Evolutionary conservation across 257 asterid genomes (phyloP).

Genomic region (Jacaranda copaia): DNA sequence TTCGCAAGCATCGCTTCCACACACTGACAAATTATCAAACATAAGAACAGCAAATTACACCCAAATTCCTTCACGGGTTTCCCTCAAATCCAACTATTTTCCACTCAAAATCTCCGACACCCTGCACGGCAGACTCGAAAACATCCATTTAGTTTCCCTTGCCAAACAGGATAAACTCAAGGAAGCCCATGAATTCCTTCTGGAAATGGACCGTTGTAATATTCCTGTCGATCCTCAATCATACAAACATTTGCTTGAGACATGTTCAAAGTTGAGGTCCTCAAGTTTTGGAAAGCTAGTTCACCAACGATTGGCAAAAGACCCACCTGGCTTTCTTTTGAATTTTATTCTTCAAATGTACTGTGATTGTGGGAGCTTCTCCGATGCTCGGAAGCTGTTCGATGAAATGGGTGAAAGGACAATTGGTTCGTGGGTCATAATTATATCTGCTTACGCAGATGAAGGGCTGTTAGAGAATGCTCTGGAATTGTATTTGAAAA

Average conservation of each 20-base stretch:
- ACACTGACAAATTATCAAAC: slow-evolving; percentile 31
- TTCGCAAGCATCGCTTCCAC: slow-evolving; percentile 38
- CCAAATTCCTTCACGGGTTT: slow-evolving; percentile 53
- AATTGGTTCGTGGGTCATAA: slow-evolving; percentile 47
- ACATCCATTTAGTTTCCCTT: slow-evolving; percentile 56
- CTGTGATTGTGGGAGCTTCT: slow-evolving; percentile 47
- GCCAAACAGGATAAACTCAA: slow-evolving; percentile 58
- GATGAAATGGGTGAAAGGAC: slow-evolving; percentile 54
- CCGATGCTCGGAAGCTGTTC: slow-evolving; percentile 53
- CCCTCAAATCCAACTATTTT: slow-evolving; percentile 48
- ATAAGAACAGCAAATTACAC: slow-evolving; percentile 45
- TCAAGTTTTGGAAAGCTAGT: slow-evolving; percentile 48
- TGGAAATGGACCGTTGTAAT: slow-evolving; percentile 49
- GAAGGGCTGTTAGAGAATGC: slow-evolving; percentile 45
- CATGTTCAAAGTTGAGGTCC: slow-evolving; percentile 50
- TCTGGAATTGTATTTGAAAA: slow-evolving; percentile 38
- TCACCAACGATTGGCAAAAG: slow-evolving; percentile 34
- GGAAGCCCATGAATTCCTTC: slow-evolving; percentile 59
- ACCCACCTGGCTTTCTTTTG: slow-evolving; percentile 44
- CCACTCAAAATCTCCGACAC: slow-evolving; percentile 29
- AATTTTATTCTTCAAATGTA: slow-evolving; percentile 48
- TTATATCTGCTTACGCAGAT: slow-evolving; percentile 56
- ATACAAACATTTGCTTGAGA: slow-evolving; percentile 50
- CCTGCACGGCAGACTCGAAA: slow-evolving; percentile 48
- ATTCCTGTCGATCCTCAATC: slow-evolving; percentile 52